Evolutionary conservation across 2,329 filamentous ascomycete species (phyloP), one percentile per base, ranked within the genome.

Genomic region (Fusarium sp.): DNA sequence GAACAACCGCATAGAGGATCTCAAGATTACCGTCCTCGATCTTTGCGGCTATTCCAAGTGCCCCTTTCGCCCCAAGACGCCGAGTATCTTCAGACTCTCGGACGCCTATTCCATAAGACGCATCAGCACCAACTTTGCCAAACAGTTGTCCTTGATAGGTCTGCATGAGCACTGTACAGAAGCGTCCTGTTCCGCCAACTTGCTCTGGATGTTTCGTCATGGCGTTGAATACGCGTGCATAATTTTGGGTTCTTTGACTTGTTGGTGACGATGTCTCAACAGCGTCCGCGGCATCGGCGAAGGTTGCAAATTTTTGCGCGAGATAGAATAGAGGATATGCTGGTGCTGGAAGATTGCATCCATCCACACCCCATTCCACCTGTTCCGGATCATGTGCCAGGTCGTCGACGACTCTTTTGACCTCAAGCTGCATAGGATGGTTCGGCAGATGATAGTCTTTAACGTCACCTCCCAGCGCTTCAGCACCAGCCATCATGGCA

Each of bases 81-180:
- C 62, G 73, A 1, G 84, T 85, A 26, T 80, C 70, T 32, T 82
- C 77, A 2, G 81, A 83, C 13, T 76, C 79, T n/a, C 82, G 78
- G 7, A 87, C 73, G 0, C 82, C 85, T 13, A 87, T 75, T 1
- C 81, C 84, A 71, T 88, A 88, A 54, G 84, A 88, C 0, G 81
- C 86, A 71, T 87, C 85, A 0, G 86, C 86, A 0, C 86, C 86
- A 6, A 87, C 47, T 68, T 88, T 88, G 4, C 86, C 85, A 42
- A 87, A 80, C 0, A 87, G 59, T 0, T 66, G 34, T 0, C 83
- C 84, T 5, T 71, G 48, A 58, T 83, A 87, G 4, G 76, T 76
- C 15, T 62, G 34, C 85, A 87, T 86, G 4, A 88, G 78, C 13
- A 72, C 70, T 0, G 85, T 88, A 55, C 85, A 87, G 71, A 88